These are phyloP conservation scores for Murraya paniculata DNA, from an alignment of 345 rosid species.

Conservation along the genomic window DNA sequence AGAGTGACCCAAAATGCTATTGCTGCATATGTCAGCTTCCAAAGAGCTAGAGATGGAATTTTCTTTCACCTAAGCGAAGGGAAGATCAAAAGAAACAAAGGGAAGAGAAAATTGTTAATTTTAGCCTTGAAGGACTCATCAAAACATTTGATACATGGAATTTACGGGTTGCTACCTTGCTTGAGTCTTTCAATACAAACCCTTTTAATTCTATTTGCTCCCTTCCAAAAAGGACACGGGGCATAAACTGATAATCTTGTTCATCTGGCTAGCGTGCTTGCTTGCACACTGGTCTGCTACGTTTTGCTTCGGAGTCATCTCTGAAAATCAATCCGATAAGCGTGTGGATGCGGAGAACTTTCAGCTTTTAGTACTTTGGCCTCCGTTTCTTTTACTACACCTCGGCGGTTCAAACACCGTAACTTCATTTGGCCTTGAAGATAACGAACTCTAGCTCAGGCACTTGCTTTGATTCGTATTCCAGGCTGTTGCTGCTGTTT, in stretches of 20 bases:
- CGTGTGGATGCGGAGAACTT: too few relatives aligned
- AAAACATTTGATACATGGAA: slow-evolving; percentile 50
- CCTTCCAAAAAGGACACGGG: slow-evolving; percentile 46
- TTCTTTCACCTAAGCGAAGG: too few relatives aligned
- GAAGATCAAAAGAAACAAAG: too few relatives aligned
- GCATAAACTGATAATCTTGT: slow-evolving; percentile 25
- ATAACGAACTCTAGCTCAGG: slow-evolving; percentile 63
- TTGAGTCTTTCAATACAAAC: slow-evolving; percentile 56
- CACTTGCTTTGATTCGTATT: slow-evolving; percentile 47
- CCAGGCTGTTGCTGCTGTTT: slow-evolving; percentile 44
- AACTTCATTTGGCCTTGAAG: slow-evolving; percentile 63
- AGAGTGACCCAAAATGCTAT: too few relatives aligned
- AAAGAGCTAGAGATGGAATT: too few relatives aligned
- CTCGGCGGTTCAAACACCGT: slow-evolving; percentile 73
- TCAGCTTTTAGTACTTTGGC: slow-evolving; percentile 58
- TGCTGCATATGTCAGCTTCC: too few relatives aligned
- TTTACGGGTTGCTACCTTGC: slow-evolving; percentile 47
- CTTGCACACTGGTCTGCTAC: slow-evolving; percentile 64
- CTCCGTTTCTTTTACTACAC: slow-evolving; percentile 66
- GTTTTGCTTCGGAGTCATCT: slow-evolving; percentile 52
- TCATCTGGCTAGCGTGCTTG: slow-evolving; percentile 59
- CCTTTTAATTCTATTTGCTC: slow-evolving; percentile 48
- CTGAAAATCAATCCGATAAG: slow-evolving; percentile 21
- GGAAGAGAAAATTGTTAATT: slow-evolving; percentile 22
- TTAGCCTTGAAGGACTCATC: slow-evolving; percentile 32